Conservation (phyloP, 495 filamentous ascomycete genomes). For the Mytilinidion resinicola region DNA sequence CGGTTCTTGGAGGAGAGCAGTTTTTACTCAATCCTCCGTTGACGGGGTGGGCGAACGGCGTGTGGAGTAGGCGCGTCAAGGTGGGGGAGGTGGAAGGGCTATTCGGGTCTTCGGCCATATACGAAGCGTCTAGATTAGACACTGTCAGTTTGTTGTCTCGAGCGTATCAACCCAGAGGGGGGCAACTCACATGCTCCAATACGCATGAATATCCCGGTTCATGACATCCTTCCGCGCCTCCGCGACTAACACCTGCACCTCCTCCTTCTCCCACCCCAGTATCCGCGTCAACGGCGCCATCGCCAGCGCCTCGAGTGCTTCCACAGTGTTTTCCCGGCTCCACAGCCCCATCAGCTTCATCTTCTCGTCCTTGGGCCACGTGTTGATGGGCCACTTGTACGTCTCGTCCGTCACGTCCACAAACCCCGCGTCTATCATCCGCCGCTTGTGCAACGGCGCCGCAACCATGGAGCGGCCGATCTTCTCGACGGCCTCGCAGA, state of each 20-base stretch:
- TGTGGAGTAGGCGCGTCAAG: no score
- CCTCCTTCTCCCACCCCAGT: slow-evolving; percentile 23
- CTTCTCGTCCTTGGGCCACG: slow-evolving; percentile 22
- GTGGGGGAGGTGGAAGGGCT: no score
- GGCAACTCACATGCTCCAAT: slow-evolving; percentile 20
- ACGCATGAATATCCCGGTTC: slow-evolving; percentile 15
- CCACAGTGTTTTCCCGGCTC: slow-evolving; percentile 9
- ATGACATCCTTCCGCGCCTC: slow-evolving; percentile 5
- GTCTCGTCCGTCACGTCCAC: slow-evolving; percentile 13
- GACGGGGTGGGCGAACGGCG: no score
- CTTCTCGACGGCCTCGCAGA: background rate
- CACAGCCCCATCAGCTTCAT: slow-evolving; percentile 23
- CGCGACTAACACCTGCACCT: slow-evolving; percentile 16
- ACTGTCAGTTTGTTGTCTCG: no score
- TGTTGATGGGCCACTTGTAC: slow-evolving; percentile 18
- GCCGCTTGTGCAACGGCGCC: slow-evolving; percentile 8
- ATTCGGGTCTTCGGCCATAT: slow-evolving; percentile 6
- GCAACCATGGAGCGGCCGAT: slow-evolving; percentile 6
- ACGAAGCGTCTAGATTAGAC: slow-evolving; percentile 4
- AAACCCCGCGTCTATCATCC: slow-evolving; percentile 20
- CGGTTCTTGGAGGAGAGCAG: no score
- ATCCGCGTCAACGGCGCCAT: slow-evolving; percentile 14
- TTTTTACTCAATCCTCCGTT: no score
- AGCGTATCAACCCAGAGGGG: background rate
- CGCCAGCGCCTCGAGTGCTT: slow-evolving; percentile 16